These are phyloP conservation scores for Suillus fuscotomentosus DNA, from an alignment of 768 basidiomycete genomes.

Conservation along the genomic window DNA sequence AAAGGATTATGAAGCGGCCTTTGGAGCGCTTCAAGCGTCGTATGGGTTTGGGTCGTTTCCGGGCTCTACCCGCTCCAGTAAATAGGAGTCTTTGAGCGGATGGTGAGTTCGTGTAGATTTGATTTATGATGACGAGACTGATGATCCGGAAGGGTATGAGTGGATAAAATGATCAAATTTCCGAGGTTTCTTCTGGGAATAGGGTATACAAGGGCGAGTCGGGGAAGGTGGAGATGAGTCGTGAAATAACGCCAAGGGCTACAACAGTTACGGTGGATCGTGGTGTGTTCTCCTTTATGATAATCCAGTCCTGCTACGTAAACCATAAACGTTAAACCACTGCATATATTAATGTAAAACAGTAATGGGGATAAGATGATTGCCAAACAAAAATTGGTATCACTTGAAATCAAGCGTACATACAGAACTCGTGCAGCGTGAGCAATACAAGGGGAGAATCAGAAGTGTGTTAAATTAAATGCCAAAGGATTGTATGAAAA, in stretches of 20 bases:
- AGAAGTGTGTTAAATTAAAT: slow-evolving; percentile 3
- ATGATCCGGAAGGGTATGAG: not conserved
- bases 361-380: not conserved
- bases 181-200: not conserved
- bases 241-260: not conserved
- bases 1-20: slow-evolving; percentile 7
- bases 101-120: not conserved
- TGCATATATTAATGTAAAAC: slow-evolving; percentile 4
- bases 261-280: not conserved
- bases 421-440: not conserved
- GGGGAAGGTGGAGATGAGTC: not conserved
- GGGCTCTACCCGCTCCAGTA: not conserved
- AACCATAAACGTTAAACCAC: not conserved
- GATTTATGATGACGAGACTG: not conserved
- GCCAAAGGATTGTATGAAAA: not conserved
- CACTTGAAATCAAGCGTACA: slow-evolving; percentile 6
- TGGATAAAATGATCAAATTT: not conserved
- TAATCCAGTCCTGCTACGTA: not conserved
- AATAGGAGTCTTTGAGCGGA: not conserved
- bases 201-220: not conserved
- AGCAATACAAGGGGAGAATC: not conserved
- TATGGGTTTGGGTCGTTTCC: slow-evolving; percentile 1
- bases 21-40: slow-evolving; percentile 1
- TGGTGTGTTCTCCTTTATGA: not conserved
- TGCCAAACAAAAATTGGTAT: slow-evolving; percentile 5